These are phyloP conservation scores for Oropetium thomaeum DNA, from an alignment of 176 grass and related monocot species.

Conservation along the genomic window DNA sequence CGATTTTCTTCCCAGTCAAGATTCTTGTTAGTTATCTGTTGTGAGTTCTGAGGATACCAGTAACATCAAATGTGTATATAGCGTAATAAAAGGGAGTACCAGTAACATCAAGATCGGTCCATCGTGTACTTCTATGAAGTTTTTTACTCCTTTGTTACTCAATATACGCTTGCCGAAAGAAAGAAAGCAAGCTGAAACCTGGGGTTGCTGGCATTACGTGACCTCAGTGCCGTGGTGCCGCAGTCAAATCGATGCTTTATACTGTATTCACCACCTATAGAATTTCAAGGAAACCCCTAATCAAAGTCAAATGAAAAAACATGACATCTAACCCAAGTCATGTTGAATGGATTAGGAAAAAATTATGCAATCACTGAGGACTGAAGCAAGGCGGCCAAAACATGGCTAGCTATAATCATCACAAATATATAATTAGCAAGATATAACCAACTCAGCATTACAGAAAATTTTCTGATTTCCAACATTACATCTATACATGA, in stretches of 20 bases:
- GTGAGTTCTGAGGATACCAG: not conserved
- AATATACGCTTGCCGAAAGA: not conserved
- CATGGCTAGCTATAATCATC: too few species aligned
- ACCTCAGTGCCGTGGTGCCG: too few species aligned
- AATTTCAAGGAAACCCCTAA: not conserved
- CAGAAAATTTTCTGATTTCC: too few species aligned
- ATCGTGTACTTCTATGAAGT: too few species aligned
- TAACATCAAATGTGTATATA: constrained; percentile 34
- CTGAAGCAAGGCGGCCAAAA: not conserved
- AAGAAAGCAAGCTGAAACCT: not conserved
- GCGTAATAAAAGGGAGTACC: constrained; percentile 32
- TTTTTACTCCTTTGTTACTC: not conserved
- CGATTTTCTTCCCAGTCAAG: constrained; percentile 9
- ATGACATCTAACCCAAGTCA: not conserved
- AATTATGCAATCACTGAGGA: too few species aligned
- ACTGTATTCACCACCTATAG: too few species aligned
- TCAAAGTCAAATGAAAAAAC: not conserved
- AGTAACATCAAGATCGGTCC: too few species aligned
- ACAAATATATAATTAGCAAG: too few species aligned
- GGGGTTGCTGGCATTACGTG: too few species aligned
- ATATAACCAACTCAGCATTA: too few species aligned
- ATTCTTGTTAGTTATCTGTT: not conserved
- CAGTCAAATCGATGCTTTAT: too few species aligned
- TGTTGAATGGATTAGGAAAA: not conserved
- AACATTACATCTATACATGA: too few species aligned